Evolutionary conservation across 805 yeast species (phyloP).

Genomic region (Candida broadrunensis): DNA sequence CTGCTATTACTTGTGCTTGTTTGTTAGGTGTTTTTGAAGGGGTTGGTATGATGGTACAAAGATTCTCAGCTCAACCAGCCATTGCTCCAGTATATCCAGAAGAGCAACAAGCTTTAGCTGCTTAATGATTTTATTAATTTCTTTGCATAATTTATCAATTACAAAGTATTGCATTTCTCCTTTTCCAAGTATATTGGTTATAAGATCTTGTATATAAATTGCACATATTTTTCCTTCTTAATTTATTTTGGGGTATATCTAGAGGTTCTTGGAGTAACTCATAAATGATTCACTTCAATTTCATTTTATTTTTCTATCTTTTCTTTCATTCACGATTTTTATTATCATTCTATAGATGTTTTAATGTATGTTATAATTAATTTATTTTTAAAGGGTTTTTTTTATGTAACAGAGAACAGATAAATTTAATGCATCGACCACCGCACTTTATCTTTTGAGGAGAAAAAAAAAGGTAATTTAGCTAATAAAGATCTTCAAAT

Average conservation of each 20-base stretch:
- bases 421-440: too few species aligned
- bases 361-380: neutral
- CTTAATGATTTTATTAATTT: constrained; percentile 14
- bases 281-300: neutral
- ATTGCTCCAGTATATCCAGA: constrained; percentile 46
- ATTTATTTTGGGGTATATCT: too few species aligned
- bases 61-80: constrained; percentile 77
- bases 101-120: constrained; percentile 35
- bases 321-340: neutral
- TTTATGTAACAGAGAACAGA: too few species aligned
- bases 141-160: neutral
- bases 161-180: neutral
- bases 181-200: neutral
- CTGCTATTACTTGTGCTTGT: constrained; percentile 97
- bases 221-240: neutral
- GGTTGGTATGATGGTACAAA: constrained; percentile 93
- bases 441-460: too few species aligned
- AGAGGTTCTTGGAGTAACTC: too few species aligned
- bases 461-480: too few species aligned
- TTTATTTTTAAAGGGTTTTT: too few species aligned
- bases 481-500: too few species aligned
- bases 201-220: neutral
- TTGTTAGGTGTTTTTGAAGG: constrained; percentile 96
- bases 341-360: neutral
- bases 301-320: too few species aligned